Evolutionary conservation across 768 basidiomycete species (phyloP), one percentile per base, ranked within the genome.

Genomic region (Pulveroboletus sp.): DNA sequence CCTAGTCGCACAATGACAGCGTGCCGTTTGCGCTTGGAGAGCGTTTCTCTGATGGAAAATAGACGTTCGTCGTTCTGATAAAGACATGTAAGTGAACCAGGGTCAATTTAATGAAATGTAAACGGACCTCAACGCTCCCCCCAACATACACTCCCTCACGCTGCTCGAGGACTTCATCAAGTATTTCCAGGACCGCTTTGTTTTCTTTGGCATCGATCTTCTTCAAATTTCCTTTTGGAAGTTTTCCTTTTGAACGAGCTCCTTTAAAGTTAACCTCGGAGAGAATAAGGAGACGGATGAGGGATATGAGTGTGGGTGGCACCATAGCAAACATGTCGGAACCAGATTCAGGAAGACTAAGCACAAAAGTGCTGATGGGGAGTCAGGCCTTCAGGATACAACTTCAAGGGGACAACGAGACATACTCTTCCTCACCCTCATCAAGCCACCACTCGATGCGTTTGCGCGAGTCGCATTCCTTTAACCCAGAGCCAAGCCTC

Each of bases 361-460:
- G 49, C 27, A 57, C 27, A 43, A 51, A 58, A 4, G 40, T 35
- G 41, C 55, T 56, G 20, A n/a, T 33, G 36, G 11, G 24, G 11
- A 49, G 51, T 33, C 45, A 6, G 14, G 34, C 12, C 20, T 46
- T 6, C 3, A 24, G 35, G 33, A 43, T 10, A 16, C 27, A 36
- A 4, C 1, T n/a, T n/a, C n/a, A n/a, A 33, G 20, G 17, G 11
- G 24, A 21, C 32, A 40, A 35, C 39, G 33, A 27, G 25, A 72
- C 84, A 55, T 61, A 94, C 93, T 97, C 94, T 55, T 95, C 93
- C 17, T 87, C 87, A 3, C 86, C 89, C 61, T 85, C 79, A 53
- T 97, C 92, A 12, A 98, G 71, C 90, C 94, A 94, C 84, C 90
- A 97, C 51, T 97, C 90, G 9, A 97, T 85, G 33, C 91, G 78